phyloP scores from a whole-genome alignment of 140 eudicot genomes.

The Flaveria floridana region DNA sequence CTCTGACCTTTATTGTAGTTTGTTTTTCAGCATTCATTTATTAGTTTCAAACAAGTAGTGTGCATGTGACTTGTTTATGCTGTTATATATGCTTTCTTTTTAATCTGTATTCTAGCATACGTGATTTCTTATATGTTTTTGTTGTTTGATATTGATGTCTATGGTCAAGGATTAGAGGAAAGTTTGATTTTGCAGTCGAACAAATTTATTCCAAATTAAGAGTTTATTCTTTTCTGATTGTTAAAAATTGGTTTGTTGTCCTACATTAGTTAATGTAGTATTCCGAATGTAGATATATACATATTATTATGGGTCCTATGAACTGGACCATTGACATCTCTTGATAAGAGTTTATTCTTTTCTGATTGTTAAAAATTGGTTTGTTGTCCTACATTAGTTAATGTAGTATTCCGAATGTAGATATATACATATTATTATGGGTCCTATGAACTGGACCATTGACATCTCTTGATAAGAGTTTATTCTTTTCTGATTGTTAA shows the following conservation, averaged over 20 bases:
- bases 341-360: neutral
- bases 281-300: neutral
- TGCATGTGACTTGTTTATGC: neutral
- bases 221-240: neutral
- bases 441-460: conserved; percentile 12
- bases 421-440: neutral
- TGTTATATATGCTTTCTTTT: too few species aligned
- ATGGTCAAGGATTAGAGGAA: conserved; percentile 10
- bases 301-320: neutral
- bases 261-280: neutral
- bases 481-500: neutral
- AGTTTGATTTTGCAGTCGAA: conserved; percentile 19
- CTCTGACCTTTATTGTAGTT: neutral
- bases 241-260: neutral
- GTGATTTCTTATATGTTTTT: conserved; percentile 2
- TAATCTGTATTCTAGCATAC: neutral
- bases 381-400: neutral
- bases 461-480: conserved; percentile 14
- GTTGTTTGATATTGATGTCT: conserved; percentile 8
- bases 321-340: conserved; percentile 13
- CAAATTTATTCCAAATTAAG: neutral
- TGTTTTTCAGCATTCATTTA: neutral
- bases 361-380: neutral
- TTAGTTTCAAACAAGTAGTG: conserved; percentile 9
- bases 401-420: neutral